Conservation (phyloP, 345 rosid species). For the Sonneratia caseolaris region DNA sequence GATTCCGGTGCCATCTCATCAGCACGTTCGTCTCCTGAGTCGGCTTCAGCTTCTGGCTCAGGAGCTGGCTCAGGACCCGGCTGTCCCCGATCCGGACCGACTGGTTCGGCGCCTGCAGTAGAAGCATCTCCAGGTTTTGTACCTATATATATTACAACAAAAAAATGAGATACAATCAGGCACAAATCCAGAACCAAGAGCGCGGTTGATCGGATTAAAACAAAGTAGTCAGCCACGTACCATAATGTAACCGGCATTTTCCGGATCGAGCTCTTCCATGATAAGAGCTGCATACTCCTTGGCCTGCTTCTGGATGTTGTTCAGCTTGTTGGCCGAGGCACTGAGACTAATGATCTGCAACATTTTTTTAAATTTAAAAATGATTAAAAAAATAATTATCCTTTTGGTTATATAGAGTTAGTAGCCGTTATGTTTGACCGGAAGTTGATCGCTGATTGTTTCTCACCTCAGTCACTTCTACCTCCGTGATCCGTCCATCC, state of each 20-base stretch:
- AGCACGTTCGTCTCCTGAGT: constrained; percentile 50
- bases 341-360: constrained; percentile 62
- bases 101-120: constrained; percentile 72
- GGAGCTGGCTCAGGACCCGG: constrained; percentile 54
- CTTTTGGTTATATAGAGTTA: too few relatives aligned
- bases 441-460: neutral
- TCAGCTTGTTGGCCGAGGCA: constrained; percentile 86
- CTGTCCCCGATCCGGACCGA: constrained; percentile 61
- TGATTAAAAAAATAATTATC: too few relatives aligned
- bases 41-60: constrained; percentile 79
- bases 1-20: constrained; percentile 25
- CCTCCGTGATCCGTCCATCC: constrained; percentile 78
- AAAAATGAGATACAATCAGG: neutral
- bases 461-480: constrained; percentile 42
- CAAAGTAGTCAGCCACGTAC: constrained; percentile 14
- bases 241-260: constrained; percentile 75
- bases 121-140: constrained; percentile 54
- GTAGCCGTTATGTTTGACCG: neutral
- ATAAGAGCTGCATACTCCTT: constrained; percentile 71
- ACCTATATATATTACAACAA: constrained; percentile 25
- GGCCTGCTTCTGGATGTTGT: constrained; percentile 75
- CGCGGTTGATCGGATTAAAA: neutral
- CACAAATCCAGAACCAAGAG: neutral
- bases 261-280: constrained; percentile 87
- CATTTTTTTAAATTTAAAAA: neutral